Evolutionary conservation across 164 flowering plant genomes (phyloP).

Genomic region (Brasenia schreberi): DNA sequence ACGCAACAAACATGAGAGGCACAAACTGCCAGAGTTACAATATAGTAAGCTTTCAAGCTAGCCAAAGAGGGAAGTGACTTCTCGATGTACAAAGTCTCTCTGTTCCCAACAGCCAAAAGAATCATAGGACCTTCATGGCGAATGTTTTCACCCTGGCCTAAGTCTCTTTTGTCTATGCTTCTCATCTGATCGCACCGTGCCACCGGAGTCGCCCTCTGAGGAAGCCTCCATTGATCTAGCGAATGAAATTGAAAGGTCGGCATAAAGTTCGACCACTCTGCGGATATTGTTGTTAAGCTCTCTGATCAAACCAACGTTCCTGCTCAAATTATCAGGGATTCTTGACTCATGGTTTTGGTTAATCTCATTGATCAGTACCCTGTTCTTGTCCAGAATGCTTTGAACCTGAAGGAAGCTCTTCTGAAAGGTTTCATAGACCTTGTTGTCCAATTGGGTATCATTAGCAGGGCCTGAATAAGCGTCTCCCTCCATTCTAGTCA

Average conservation of each 20-base stretch:
- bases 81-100: neutral
- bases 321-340: slow-evolving; percentile 51
- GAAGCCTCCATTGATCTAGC: slow-evolving; percentile 52
- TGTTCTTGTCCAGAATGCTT: slow-evolving; percentile 55
- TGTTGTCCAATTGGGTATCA: slow-evolving; percentile 46
- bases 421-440: slow-evolving; percentile 50
- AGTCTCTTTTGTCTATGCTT: slow-evolving; percentile 59
- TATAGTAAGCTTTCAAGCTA: neutral
- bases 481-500: slow-evolving; percentile 45
- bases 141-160: slow-evolving; percentile 33
- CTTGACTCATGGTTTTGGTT: slow-evolving; percentile 82
- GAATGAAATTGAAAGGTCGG: slow-evolving; percentile 52
- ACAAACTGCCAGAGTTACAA: neutral
- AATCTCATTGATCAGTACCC: slow-evolving; percentile 71
- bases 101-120: neutral
- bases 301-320: slow-evolving; percentile 68
- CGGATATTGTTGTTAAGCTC: slow-evolving; percentile 80
- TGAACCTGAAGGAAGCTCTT: slow-evolving; percentile 64
- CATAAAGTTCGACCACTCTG: slow-evolving; percentile 71
- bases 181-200: slow-evolving; percentile 40
- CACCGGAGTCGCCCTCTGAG: slow-evolving; percentile 59
- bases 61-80: neutral
- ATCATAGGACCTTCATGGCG: neutral
- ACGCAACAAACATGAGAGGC: neutral
- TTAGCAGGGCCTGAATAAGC: slow-evolving; percentile 41